Conservation (phyloP, 139 green algal genomes). For the Diplosphaera chodatii region DNA sequence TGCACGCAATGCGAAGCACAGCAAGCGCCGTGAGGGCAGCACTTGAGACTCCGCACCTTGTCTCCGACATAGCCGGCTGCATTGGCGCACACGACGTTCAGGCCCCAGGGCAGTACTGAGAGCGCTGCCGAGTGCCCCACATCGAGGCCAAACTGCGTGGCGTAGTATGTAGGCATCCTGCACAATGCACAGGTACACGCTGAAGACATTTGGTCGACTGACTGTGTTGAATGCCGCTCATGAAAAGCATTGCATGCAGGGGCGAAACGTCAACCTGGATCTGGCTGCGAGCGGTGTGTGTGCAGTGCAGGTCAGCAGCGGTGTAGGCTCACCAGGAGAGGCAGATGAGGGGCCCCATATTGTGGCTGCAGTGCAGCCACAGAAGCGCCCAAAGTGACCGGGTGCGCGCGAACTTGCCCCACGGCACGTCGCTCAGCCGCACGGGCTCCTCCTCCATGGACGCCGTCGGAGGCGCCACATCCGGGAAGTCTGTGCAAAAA, state of each 20-base stretch:
- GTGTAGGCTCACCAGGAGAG: slow-evolving; percentile 21
- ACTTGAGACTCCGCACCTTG: slow-evolving; percentile 9
- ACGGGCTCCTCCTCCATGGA: slow-evolving; percentile 8
- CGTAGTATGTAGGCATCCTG: slow-evolving; percentile 68
- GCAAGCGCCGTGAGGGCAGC: background rate
- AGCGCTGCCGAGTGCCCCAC: slow-evolving; percentile 43
- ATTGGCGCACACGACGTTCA: slow-evolving; percentile 52
- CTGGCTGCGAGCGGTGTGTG: too few relatives aligned
- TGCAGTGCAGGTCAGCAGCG: background rate
- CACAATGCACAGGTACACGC: too few relatives aligned
- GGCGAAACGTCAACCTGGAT: too few relatives aligned
- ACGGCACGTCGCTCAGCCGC: slow-evolving; percentile 44
- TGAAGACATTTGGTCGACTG: too few relatives aligned
- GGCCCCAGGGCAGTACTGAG: slow-evolving; percentile 61
- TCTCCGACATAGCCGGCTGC: slow-evolving; percentile 67
- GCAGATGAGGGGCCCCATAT: slow-evolving; percentile 43
- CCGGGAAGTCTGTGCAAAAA: too few relatives aligned
- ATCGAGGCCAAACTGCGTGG: slow-evolving; percentile 50
- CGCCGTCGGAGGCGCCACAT: too few relatives aligned
- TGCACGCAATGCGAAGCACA: background rate
- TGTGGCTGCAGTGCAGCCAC: slow-evolving; percentile 14
- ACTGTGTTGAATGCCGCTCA: too few relatives aligned
- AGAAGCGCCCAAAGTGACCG: slow-evolving; percentile 41
- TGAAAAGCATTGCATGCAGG: background rate
- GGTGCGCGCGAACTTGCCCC: slow-evolving; percentile 38